Conservation (phyloP, 805 yeast species). For the Wickerhamiella cacticola region DNA sequence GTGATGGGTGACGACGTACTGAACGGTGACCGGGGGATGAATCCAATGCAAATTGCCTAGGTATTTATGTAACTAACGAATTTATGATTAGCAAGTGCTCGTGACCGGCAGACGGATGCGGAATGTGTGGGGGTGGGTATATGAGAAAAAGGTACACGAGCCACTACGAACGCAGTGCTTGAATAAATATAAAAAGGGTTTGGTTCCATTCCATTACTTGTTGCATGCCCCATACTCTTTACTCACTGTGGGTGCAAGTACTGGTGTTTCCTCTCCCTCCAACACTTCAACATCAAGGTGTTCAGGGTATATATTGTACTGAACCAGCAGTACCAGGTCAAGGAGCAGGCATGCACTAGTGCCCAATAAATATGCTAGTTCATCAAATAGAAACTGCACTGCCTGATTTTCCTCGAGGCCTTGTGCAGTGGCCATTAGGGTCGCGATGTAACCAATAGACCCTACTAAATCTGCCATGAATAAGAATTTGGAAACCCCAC, state of each 20-base stretch:
- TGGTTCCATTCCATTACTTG: too few relatives aligned
- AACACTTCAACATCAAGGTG: slow-evolving; percentile 10
- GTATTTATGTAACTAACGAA: neutral
- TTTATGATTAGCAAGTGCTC: neutral
- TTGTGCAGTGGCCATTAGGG: slow-evolving; percentile 24
- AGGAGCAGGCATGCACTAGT: slow-evolving; percentile 21
- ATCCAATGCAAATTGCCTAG: slow-evolving; percentile 7
- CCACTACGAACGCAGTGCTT: neutral
- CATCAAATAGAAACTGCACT: slow-evolving; percentile 22
- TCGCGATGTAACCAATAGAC: slow-evolving; percentile 22
- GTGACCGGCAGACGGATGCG: neutral
- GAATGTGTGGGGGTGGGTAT: neutral
- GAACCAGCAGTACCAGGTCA: slow-evolving; percentile 23
- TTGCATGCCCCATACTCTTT: too few relatives aligned
- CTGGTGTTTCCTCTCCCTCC: neutral
- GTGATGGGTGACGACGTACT: slow-evolving; percentile 10
- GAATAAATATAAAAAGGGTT: too few relatives aligned
- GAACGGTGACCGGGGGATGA: neutral
- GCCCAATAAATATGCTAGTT: slow-evolving; percentile 26
- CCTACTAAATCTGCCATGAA: slow-evolving; percentile 26
- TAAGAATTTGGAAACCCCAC: slow-evolving; percentile 26
- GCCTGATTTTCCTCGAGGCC: slow-evolving; percentile 15
- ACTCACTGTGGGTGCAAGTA: too few relatives aligned
- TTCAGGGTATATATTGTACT: slow-evolving; percentile 22
- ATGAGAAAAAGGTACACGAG: too few relatives aligned